phyloP scores from a whole-genome alignment of 768 basidiomycete genomes.

The Brasilioporus rufonigricans region DNA sequence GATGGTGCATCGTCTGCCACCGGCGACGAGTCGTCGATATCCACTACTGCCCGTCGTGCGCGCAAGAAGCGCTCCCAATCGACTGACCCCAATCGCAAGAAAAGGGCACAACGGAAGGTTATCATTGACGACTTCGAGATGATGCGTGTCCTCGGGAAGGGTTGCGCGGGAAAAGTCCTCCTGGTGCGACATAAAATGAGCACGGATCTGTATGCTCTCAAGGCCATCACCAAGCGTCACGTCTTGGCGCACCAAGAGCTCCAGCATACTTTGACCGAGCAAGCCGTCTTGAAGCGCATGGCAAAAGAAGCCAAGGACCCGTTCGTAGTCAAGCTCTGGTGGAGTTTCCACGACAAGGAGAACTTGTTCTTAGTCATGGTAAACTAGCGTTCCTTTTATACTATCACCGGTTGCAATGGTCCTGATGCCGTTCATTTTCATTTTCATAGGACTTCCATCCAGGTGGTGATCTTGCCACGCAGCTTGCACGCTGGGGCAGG shows the following conservation, averaged over 20 bases:
- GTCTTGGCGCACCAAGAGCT: conserved; percentile 96
- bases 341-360: conserved; percentile 98
- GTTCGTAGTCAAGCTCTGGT: conserved; percentile 94
- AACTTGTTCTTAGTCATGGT: conserved; percentile 97
- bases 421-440: conserved; percentile 16
- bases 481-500: conserved; percentile 93
- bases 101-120: conserved; percentile 64
- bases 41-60: conserved; percentile 46
- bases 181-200: conserved; percentile 81
- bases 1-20: conserved; percentile 56
- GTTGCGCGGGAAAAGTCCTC: conserved; percentile 95
- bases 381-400: conserved; percentile 22
- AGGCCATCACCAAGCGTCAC: conserved; percentile 97
- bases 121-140: conserved; percentile 93
- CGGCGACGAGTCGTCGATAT: conserved; percentile 72
- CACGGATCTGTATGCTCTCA: conserved; percentile 81
- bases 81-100: conserved; percentile 48
- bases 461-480: conserved; percentile 95
- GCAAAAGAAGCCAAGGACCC: conserved; percentile 85
- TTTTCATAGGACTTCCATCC: conserved; percentile 81
- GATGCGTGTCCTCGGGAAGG: conserved; percentile 94
- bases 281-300: conserved; percentile 93
- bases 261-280: conserved; percentile 94
- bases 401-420: not conserved
- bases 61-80: conserved; percentile 57